Evolutionary conservation across 23 red algal genomes (phyloP).

Genomic region (Gracilaria vermiculophylla): DNA sequence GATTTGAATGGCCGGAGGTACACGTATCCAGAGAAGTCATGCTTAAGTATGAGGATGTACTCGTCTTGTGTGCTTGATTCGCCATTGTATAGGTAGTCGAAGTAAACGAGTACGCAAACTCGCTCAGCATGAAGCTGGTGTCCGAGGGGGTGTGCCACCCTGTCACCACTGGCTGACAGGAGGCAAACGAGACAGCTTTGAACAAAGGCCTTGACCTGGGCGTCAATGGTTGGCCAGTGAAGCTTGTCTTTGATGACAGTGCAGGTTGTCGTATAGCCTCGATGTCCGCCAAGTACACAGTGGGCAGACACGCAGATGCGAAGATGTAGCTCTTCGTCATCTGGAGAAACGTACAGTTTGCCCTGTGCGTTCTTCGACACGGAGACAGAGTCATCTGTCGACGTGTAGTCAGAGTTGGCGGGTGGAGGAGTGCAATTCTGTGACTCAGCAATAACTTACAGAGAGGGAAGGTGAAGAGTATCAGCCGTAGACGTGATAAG

Average conservation of each 20-base stretch:
- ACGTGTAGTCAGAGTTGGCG: too few relatives aligned
- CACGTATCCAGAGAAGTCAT: constrained; percentile 8
- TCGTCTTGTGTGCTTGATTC: too few relatives aligned
- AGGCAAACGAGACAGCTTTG: background rate
- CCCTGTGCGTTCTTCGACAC: background rate
- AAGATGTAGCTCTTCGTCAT: constrained; percentile 3
- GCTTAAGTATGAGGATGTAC: background rate
- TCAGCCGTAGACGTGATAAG: background rate
- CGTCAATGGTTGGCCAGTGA: background rate
- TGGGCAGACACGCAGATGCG: background rate
- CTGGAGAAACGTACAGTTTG: background rate
- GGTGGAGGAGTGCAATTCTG: background rate
- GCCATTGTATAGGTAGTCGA: background rate
- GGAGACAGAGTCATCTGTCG: too few relatives aligned
- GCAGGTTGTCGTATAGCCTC: background rate
- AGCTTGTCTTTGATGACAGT: background rate
- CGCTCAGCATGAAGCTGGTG: background rate
- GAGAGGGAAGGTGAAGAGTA: background rate
- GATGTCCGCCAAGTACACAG: background rate
- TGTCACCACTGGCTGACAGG: background rate
- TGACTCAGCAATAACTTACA: background rate
- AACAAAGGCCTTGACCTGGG: background rate
- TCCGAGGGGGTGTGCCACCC: background rate
- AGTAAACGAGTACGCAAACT: background rate
- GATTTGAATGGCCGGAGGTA: background rate